phyloP scores from a whole-genome alignment of 2,329 filamentous ascomycete species.

The Apiospora sp. region DNA sequence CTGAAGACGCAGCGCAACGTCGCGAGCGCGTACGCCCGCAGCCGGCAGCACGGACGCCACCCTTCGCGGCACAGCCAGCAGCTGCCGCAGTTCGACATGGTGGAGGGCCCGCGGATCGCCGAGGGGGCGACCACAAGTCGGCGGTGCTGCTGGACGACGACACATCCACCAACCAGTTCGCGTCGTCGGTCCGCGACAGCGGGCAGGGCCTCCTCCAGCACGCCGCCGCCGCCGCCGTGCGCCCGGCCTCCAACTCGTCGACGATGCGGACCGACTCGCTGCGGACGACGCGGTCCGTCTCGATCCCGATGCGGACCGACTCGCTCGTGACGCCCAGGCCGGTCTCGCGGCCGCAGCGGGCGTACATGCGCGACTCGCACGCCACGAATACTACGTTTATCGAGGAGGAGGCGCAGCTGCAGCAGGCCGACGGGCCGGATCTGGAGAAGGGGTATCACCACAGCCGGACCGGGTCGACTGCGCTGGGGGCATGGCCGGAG shows the following conservation, averaged over 20 bases:
- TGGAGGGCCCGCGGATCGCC: not conserved
- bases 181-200: constrained; percentile 37
- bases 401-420: constrained; percentile 18
- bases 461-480: not conserved
- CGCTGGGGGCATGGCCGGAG: constrained; percentile 14
- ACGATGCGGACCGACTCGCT: constrained; percentile 34
- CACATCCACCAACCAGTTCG: constrained; percentile 14
- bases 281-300: constrained; percentile 25
- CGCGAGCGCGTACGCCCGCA: constrained; percentile 22
- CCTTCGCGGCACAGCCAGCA: constrained; percentile 30
- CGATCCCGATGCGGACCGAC: not conserved
- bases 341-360: constrained; percentile 27
- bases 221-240: not conserved
- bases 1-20: constrained; percentile 30
- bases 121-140: not conserved
- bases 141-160: constrained; percentile 24
- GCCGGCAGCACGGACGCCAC: constrained; percentile 31
- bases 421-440: constrained; percentile 8
- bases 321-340: not conserved
- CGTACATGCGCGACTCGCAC: constrained; percentile 17
- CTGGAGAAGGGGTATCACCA: not conserved
- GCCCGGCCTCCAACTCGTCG: constrained; percentile 31
- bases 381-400: constrained; percentile 12
- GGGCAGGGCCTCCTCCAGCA: constrained; percentile 40
- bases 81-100: constrained; percentile 41